These are phyloP conservation scores for Coemansia sp. DNA, from an alignment of 192 early-diverging fungal species.

Conservation along the genomic window DNA sequence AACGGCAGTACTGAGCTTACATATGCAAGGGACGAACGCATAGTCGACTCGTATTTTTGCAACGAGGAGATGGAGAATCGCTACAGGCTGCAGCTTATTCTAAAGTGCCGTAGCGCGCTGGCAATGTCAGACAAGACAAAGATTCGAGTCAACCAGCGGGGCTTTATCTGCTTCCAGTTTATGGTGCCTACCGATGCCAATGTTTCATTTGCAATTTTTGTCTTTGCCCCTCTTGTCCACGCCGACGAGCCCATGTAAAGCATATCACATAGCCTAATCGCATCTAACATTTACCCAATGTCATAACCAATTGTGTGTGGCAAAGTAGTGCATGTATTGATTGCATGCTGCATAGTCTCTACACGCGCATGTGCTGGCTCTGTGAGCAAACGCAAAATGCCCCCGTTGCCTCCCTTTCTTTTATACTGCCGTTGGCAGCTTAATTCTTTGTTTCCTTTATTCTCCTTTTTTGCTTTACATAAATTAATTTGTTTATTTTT, in stretches of 20 bases:
- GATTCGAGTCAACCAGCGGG: constrained; percentile 51
- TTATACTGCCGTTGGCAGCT: too few relatives aligned
- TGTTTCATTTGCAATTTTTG: constrained; percentile 47
- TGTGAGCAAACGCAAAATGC: too few relatives aligned
- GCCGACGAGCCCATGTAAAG: too few relatives aligned
- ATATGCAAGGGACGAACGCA: constrained; percentile 54
- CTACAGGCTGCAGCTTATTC: constrained; percentile 47
- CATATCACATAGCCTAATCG: too few relatives aligned
- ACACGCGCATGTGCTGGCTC: too few relatives aligned
- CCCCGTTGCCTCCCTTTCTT: neutral
- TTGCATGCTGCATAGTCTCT: too few relatives aligned
- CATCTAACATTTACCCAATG: too few relatives aligned
- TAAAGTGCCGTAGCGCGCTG: constrained; percentile 50
- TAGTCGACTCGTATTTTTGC: constrained; percentile 55
- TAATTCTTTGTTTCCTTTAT: neutral
- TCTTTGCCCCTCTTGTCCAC: constrained; percentile 34
- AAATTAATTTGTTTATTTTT: neutral
- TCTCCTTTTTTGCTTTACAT: neutral
- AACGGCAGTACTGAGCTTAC: constrained; percentile 55
- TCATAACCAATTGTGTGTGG: too few relatives aligned
- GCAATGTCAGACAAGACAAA: constrained; percentile 53
- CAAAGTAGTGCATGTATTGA: too few relatives aligned
- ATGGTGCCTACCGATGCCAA: constrained; percentile 50
- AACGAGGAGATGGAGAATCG: constrained; percentile 40
- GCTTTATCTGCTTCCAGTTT: constrained; percentile 56